phyloP scores from a whole-genome alignment of 169 alveolate genomes.

The Eimeria maxima region DNA sequence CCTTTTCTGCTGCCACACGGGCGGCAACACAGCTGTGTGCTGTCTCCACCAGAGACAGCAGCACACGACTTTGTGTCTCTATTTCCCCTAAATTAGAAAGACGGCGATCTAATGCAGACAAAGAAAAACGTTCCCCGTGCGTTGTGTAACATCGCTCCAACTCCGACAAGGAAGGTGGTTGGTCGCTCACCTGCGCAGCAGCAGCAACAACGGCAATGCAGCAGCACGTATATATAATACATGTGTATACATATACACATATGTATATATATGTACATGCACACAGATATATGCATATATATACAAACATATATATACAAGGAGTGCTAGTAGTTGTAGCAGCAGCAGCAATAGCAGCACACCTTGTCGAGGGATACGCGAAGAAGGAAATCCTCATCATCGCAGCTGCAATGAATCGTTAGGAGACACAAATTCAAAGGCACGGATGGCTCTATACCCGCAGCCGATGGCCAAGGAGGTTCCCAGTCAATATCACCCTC shows the following conservation, averaged over 20 bases:
- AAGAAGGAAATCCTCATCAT: constrained; percentile 80
- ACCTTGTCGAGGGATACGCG: constrained; percentile 77
- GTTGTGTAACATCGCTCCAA: constrained; percentile 79
- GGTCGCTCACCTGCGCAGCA: neutral
- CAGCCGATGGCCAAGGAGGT: constrained; percentile 39
- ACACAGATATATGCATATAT: neutral
- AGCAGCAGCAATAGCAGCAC: neutral
- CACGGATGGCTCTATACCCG: constrained; percentile 3
- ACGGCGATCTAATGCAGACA: constrained; percentile 63
- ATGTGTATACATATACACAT: neutral
- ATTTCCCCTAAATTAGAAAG: constrained; percentile 22
- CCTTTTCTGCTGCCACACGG: constrained; percentile 8
- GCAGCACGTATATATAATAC: neutral
- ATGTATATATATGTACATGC: neutral
- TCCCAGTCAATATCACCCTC: constrained; percentile 20
- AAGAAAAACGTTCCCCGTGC: constrained; percentile 76
- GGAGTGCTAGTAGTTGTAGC: too few relatives aligned
- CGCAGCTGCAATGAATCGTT: constrained; percentile 75
- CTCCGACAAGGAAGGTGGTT: constrained; percentile 59
- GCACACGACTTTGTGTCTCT: constrained; percentile 6
- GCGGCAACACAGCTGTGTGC: constrained; percentile 15
- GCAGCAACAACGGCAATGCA: too few relatives aligned
- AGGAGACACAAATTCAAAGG: constrained; percentile 71
- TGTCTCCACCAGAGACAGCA: too few relatives aligned
- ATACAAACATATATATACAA: neutral